These are phyloP conservation scores for Aureobasidium pullulans DNA, from an alignment of 2,329 filamentous ascomycete species.

Conservation along the genomic window DNA sequence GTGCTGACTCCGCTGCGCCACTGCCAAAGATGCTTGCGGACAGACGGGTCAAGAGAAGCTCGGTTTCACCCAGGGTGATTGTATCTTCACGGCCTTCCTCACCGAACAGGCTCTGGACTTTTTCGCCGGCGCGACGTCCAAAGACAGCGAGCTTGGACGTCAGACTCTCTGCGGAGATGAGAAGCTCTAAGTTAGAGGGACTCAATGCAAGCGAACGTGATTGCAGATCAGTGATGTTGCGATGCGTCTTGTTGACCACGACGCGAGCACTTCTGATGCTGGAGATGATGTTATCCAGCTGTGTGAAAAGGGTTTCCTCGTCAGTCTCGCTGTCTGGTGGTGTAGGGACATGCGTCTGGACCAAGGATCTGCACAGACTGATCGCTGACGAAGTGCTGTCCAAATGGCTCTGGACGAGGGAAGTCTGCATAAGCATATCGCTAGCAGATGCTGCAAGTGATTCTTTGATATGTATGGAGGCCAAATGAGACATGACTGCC, in stretches of 20 bases:
- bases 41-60: conserved; percentile 53
- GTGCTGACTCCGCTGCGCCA: conserved; percentile 53
- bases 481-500: conserved; percentile 78
- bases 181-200: conserved; percentile 58
- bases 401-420: conserved; percentile 71
- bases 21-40: conserved; percentile 44
- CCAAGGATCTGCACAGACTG: conserved; percentile 54
- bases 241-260: conserved; percentile 67
- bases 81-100: conserved; percentile 66
- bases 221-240: conserved; percentile 70
- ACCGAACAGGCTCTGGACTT: conserved; percentile 57
- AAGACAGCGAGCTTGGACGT: conserved; percentile 60
- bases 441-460: conserved; percentile 68
- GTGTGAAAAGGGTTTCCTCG: conserved; percentile 55
- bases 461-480: conserved; percentile 67
- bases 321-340: conserved; percentile 53
- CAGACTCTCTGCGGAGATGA: conserved; percentile 61
- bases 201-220: conserved; percentile 66
- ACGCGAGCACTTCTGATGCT: conserved; percentile 80
- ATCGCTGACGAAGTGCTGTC: conserved; percentile 68
- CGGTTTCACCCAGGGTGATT: conserved; percentile 59
- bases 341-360: conserved; percentile 60
- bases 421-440: conserved; percentile 67
- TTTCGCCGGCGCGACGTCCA: conserved; percentile 58
- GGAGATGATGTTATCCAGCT: conserved; percentile 62